Evolutionary conservation across 805 yeast species (phyloP).

Genomic region (Yamadazyma philogaea): DNA sequence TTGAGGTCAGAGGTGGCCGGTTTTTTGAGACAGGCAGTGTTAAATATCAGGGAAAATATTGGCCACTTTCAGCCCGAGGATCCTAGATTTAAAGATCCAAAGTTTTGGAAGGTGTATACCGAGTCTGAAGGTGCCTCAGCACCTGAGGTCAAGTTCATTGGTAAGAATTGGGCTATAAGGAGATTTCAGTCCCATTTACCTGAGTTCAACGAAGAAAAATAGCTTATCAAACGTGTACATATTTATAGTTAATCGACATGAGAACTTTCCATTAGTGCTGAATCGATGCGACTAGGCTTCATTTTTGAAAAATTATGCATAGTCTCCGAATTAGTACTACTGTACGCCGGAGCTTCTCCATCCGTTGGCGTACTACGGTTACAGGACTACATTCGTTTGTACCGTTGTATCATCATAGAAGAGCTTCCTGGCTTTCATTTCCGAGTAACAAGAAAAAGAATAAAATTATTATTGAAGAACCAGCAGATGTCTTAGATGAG

Average conservation of each 20-base stretch:
- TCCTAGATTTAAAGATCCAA: constrained; percentile 59
- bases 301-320: not conserved
- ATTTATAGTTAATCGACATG: not conserved
- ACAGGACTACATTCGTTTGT: not conserved
- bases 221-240: constrained; percentile 2
- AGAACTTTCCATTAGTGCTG: not conserved
- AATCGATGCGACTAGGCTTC: not conserved
- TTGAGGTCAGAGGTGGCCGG: constrained; percentile 71
- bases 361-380: not conserved
- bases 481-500: constrained; percentile 1
- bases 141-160: constrained; percentile 68
- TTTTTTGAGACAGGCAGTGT: constrained; percentile 62
- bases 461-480: constrained; percentile 12
- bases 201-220: constrained; percentile 19
- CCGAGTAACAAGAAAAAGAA: not conserved
- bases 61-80: constrained; percentile 61
- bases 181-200: constrained; percentile 56
- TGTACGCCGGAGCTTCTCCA: not conserved
- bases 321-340: not conserved
- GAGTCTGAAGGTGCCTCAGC: constrained; percentile 61
- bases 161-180: constrained; percentile 79
- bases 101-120: constrained; percentile 74
- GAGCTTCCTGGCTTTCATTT: constrained; percentile 5
- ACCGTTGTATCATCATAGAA: not conserved
- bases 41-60: constrained; percentile 37